Evolutionary conservation across 345 rosid species (phyloP).

Genomic region (Dipteronia dyeriana): DNA sequence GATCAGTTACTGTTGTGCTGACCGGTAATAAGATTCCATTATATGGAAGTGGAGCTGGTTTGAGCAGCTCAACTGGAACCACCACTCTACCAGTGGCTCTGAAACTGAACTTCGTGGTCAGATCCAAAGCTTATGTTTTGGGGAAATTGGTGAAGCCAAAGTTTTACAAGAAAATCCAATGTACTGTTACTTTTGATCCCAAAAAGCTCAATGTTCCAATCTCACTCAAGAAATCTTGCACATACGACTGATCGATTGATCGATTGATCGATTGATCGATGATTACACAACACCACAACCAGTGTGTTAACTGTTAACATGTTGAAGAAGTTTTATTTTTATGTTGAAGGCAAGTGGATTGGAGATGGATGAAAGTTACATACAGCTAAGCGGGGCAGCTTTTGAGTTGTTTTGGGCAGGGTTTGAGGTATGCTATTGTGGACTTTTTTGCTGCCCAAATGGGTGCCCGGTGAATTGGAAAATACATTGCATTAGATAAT

Average conservation of each 20-base stretch:
- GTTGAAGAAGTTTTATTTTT: constrained; percentile 1
- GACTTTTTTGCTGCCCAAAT: constrained; percentile 33
- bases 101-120: constrained; percentile 53
- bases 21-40: constrained; percentile 73
- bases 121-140: constrained; percentile 81
- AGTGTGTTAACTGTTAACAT: neutral
- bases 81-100: constrained; percentile 60
- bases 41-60: constrained; percentile 80
- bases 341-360: constrained; percentile 13
- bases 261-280: no score
- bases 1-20: constrained; percentile 52
- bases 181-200: constrained; percentile 61
- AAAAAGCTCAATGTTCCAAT: constrained; percentile 66
- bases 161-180: constrained; percentile 65
- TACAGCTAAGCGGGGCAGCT: constrained; percentile 60
- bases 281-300: neutral
- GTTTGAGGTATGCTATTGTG: neutral
- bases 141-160: constrained; percentile 89
- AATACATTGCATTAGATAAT: constrained; percentile 30
- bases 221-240: constrained; percentile 71
- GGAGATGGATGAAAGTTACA: constrained; percentile 18
- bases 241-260: constrained; percentile 36
- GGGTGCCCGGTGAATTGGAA: constrained; percentile 30
- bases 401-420: constrained; percentile 22
- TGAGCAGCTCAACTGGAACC: constrained; percentile 61